Percentiles rank a stretch among this genome's conserved stretches.
Evolutionary conservation across 257 asterid genomes (phyloP).

Genomic region (Craterostigma plantagineum): DNA sequence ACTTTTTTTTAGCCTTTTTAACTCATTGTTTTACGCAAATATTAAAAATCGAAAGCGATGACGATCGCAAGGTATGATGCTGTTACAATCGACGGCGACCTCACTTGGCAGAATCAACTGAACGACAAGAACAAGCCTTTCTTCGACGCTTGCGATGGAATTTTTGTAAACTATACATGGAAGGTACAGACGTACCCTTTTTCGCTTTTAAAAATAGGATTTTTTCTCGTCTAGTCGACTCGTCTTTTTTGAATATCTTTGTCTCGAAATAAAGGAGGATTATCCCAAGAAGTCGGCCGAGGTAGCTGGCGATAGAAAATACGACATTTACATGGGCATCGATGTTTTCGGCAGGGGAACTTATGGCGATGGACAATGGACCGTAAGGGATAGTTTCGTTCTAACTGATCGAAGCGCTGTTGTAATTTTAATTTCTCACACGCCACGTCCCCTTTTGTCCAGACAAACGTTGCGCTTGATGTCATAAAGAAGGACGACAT

Average conservation of each 20-base stretch:
- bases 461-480: constrained; percentile 91
- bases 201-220: no score
- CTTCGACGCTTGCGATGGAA: constrained; percentile 82
- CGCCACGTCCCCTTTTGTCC: constrained; percentile 8
- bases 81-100: constrained; percentile 63
- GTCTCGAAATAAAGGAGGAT: constrained; percentile 31
- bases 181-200: constrained; percentile 36
- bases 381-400: constrained; percentile 32
- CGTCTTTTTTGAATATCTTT: constrained; percentile 10
- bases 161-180: constrained; percentile 78
- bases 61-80: constrained; percentile 89
- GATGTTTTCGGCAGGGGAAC: constrained; percentile 87
- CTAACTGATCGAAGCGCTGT: no score
- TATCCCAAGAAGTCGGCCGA: constrained; percentile 60
- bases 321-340: constrained; percentile 88
- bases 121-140: constrained; percentile 74
- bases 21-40: neutral
- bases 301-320: constrained; percentile 76
- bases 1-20: neutral
- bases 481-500: constrained; percentile 54
- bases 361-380: constrained; percentile 94
- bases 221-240: constrained; percentile 1
- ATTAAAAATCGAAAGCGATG: constrained; percentile 5
- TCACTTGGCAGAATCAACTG: constrained; percentile 73
- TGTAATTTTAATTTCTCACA: neutral